phyloP scores from a whole-genome alignment of 805 yeast genomes.

The Ogataea sp. region DNA sequence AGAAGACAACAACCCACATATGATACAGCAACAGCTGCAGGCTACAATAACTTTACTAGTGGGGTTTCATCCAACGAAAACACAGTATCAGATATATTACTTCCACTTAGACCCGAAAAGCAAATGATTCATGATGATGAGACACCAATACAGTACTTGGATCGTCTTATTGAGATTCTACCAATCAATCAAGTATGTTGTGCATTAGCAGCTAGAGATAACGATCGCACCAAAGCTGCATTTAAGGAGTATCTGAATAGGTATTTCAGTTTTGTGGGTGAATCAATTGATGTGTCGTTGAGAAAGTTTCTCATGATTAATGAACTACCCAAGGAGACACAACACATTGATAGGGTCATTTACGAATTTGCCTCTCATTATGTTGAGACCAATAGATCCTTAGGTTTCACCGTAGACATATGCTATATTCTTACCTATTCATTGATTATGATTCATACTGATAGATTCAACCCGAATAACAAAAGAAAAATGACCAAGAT shows the following conservation, averaged over 20 bases:
- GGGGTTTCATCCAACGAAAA: neutral
- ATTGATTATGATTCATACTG: constrained; percentile 66
- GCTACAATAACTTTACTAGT: neutral
- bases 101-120: neutral
- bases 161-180: constrained; percentile 18
- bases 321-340: constrained; percentile 63
- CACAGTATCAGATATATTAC: neutral
- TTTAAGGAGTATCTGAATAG: constrained; percentile 19
- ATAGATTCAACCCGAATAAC: constrained; percentile 59
- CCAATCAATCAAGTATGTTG: constrained; percentile 19
- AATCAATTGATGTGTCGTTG: constrained; percentile 60
- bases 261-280: constrained; percentile 40
- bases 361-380: constrained; percentile 49
- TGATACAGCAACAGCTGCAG: too few species aligned
- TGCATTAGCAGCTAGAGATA: constrained; percentile 23
- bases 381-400: constrained; percentile 30
- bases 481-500: constrained; percentile 56
- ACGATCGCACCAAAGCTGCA: constrained; percentile 15
- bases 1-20: constrained; percentile 6
- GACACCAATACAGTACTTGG: constrained; percentile 24
- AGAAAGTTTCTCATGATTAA: constrained; percentile 50
- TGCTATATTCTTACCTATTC: constrained; percentile 60
- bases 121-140: constrained; percentile 15
- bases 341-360: constrained; percentile 65
- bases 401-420: constrained; percentile 37